A percentile compares a stretch with the other conserved stretches of the same genome.
Evolutionary conservation across 1,284 basidiomycete species (phyloP).

Genomic region (Moniliella sp.): DNA sequence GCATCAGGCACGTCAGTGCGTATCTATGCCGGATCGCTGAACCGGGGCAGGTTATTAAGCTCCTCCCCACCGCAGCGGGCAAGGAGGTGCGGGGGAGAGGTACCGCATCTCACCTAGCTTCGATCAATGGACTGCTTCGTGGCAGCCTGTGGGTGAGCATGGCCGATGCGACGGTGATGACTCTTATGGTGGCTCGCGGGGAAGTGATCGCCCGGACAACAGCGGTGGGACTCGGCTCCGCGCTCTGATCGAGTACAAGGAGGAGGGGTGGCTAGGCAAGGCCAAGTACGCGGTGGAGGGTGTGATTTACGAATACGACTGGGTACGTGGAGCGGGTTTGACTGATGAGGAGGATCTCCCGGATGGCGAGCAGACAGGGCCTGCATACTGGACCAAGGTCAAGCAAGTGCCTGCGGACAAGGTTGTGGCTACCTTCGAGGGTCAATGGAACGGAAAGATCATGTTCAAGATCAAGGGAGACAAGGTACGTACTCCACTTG

Average conservation of each 20-base stretch:
- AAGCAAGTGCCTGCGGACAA: conserved; percentile 70
- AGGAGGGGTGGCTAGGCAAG: conserved; percentile 79
- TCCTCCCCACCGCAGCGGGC: no score
- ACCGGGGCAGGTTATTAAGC: no score
- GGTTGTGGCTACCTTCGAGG: conserved; percentile 62
- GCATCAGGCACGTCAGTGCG: conserved; percentile 19
- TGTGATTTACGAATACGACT: conserved; percentile 55
- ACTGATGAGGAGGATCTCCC: no score
- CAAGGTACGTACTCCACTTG: conserved; percentile 38
- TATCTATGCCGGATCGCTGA: no score
- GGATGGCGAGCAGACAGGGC: conserved; percentile 38
- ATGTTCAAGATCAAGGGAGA: conserved; percentile 54
- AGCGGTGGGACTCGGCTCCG: conserved; percentile 42
- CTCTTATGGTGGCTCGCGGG: conserved; percentile 59
- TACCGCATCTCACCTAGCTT: conserved; percentile 60
- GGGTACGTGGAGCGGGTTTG: no score
- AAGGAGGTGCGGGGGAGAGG: conserved; percentile 38
- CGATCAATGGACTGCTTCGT: conserved; percentile 67
- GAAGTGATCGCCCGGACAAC: conserved; percentile 39
- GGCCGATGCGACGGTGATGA: conserved; percentile 50
- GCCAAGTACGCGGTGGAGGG: conserved; percentile 68
- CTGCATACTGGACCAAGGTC: conserved; percentile 70
- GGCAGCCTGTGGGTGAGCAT: conserved; percentile 71
- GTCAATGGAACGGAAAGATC: conserved; percentile 64
- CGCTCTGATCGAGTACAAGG: conserved; percentile 71